Conservation (phyloP, 768 basidiomycete species). For the Calocera viscosa region DNA sequence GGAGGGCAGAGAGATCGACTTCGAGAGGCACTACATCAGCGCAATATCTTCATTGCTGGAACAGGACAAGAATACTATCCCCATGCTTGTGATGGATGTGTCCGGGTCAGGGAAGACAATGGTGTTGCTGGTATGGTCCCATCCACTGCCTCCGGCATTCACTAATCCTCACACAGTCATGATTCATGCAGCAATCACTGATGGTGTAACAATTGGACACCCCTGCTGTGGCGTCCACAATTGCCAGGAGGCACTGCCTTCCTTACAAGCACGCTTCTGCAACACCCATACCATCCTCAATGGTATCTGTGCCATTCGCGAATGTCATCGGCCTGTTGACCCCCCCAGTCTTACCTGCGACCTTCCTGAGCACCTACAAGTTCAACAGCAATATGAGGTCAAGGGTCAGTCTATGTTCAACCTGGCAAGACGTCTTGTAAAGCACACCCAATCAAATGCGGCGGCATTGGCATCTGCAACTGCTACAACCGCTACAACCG, state of each 20-base stretch:
- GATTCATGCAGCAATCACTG: conserved; percentile 19
- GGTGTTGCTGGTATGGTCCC: not conserved
- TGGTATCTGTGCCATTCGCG: conserved; percentile 3
- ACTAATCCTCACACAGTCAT: not conserved
- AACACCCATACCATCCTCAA: not conserved
- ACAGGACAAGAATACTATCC: conserved; percentile 7
- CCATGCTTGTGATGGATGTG: conserved; percentile 10
- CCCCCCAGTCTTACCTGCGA: conserved; percentile 19
- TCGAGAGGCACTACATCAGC: not conserved
- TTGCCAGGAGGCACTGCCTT: conserved; percentile 20
- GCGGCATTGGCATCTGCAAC: not conserved
- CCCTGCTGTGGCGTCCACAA: conserved; percentile 26
- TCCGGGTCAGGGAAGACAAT: not conserved
- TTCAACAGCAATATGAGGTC: conserved; percentile 9
- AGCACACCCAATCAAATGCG: not conserved
- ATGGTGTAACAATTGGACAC: conserved; percentile 28
- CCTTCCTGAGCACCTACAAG: conserved; percentile 18
- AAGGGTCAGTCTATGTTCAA: conserved; percentile 24
- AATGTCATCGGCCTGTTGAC: conserved; percentile 13
- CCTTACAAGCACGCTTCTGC: conserved; percentile 17
- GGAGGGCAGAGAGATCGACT: not conserved
- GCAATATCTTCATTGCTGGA: not conserved
- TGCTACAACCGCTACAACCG: not conserved
- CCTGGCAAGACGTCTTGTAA: conserved; percentile 18
- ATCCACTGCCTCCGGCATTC: not conserved